Evolutionary conservation across 208 protist genomes (phyloP).

Genomic region (Crithidia brevicula): DNA sequence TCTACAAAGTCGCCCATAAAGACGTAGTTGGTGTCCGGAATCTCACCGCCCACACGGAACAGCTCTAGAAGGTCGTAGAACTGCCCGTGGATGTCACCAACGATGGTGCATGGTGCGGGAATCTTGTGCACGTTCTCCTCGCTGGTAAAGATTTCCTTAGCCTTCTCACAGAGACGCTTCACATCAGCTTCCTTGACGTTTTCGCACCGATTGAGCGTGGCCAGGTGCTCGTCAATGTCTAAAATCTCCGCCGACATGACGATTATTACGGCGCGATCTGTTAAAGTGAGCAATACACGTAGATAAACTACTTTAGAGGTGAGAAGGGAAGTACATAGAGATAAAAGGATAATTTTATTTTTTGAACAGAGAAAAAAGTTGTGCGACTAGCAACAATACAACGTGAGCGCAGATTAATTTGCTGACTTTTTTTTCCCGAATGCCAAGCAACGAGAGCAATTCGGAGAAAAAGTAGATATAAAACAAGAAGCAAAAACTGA

Average conservation of each 20-base stretch:
- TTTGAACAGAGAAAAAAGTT: no score
- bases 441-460: no score
- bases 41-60: slow-evolving; percentile 96
- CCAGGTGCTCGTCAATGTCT: slow-evolving; percentile 97
- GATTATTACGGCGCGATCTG: neutral
- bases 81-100: slow-evolving; percentile 96
- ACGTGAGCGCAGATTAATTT: no score
- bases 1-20: slow-evolving; percentile 99
- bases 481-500: no score
- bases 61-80: slow-evolving; percentile 98
- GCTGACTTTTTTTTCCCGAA: no score
- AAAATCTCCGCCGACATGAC: slow-evolving; percentile 46
- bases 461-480: no score
- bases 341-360: no score
- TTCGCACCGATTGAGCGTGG: slow-evolving; percentile 96
- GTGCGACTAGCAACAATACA: no score
- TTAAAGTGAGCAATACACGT: neutral
- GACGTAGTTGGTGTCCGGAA: slow-evolving; percentile 97
- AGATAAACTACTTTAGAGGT: neutral
- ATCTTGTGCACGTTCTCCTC: slow-evolving; percentile 94
- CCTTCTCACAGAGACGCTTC: slow-evolving; percentile 86
- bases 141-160: slow-evolving; percentile 81
- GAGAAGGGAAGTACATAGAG: neutral
- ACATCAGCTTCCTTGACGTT: slow-evolving; percentile 93
- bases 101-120: slow-evolving; percentile 91